These are phyloP conservation scores for Phytophthora agathidicida DNA, from an alignment of 352 stramenopile species.

Conservation along the genomic window DNA sequence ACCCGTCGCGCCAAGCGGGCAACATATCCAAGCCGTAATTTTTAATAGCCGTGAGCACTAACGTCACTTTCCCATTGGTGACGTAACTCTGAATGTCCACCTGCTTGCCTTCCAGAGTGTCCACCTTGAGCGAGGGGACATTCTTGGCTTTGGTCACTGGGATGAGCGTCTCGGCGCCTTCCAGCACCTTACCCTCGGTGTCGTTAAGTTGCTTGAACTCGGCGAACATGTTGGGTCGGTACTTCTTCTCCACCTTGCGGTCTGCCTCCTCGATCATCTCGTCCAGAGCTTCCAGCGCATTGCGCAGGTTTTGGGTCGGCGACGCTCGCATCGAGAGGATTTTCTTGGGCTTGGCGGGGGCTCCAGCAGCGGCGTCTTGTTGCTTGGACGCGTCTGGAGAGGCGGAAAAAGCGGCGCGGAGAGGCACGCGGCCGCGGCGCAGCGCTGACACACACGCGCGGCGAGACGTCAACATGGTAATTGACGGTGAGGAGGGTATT, in stretches of 20 bases:
- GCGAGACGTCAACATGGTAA: constrained; percentile 19
- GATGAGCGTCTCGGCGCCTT: constrained; percentile 55
- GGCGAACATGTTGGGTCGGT: constrained; percentile 87
- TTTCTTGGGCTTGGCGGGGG: constrained; percentile 32
- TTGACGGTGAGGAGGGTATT: background rate
- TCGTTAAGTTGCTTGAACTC: constrained; percentile 92
- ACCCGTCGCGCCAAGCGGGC: constrained; percentile 75
- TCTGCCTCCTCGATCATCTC: constrained; percentile 86
- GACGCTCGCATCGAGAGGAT: constrained; percentile 41
- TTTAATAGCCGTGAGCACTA: constrained; percentile 87
- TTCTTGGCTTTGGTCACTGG: constrained; percentile 59
- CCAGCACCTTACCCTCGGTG: constrained; percentile 78
- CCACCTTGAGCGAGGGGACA: constrained; percentile 63
- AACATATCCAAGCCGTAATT: constrained; percentile 87
- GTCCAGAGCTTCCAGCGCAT: constrained; percentile 78
- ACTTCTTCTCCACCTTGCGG: constrained; percentile 87
- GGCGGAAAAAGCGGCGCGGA: constrained; percentile 12
- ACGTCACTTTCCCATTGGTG: constrained; percentile 57
- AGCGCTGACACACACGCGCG: constrained; percentile 14
- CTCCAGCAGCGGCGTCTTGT: background rate
- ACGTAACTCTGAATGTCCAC: constrained; percentile 64
- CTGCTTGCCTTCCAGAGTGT: constrained; percentile 51
- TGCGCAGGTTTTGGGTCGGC: constrained; percentile 75
- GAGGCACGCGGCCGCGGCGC: constrained; percentile 17
- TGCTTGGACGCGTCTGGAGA: constrained; percentile 6